phyloP scores from a whole-genome alignment of 495 filamentous ascomycete genomes.

The Aspergillus kassunensis region DNA sequence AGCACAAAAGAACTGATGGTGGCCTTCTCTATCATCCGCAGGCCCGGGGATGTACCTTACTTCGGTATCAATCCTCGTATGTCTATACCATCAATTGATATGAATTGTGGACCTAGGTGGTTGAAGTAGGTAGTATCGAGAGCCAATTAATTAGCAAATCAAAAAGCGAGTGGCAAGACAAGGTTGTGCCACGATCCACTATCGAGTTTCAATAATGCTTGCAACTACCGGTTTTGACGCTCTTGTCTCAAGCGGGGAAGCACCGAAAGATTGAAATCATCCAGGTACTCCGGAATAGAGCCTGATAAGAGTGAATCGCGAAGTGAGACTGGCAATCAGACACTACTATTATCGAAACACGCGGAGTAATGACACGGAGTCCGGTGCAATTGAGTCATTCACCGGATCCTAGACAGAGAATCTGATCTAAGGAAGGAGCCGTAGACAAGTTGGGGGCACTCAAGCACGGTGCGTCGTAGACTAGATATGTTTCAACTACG shows the following conservation, averaged over 20 bases:
- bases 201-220: not conserved
- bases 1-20: not conserved
- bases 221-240: not conserved
- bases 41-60: too few species aligned
- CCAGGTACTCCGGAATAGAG: too few species aligned
- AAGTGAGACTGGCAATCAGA: slow-evolving; percentile 15
- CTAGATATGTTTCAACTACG: not conserved
- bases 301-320: slow-evolving; percentile 14
- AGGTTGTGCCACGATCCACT: slow-evolving; percentile 8
- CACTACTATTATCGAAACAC: too few species aligned
- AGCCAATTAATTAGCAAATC: not conserved
- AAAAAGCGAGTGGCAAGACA: slow-evolving; percentile 2
- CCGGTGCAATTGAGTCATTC: too few species aligned
- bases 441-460: not conserved
- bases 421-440: not conserved
- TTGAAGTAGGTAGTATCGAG: not conserved
- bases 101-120: not conserved
- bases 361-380: too few species aligned
- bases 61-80: too few species aligned
- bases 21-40: too few species aligned
- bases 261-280: not conserved
- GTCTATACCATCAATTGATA: not conserved
- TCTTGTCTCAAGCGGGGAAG: not conserved
- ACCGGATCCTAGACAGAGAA: not conserved
- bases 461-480: not conserved